Evolutionary conservation across 768 basidiomycete genomes (phyloP).

Genomic region (Leccinum uliginosum): DNA sequence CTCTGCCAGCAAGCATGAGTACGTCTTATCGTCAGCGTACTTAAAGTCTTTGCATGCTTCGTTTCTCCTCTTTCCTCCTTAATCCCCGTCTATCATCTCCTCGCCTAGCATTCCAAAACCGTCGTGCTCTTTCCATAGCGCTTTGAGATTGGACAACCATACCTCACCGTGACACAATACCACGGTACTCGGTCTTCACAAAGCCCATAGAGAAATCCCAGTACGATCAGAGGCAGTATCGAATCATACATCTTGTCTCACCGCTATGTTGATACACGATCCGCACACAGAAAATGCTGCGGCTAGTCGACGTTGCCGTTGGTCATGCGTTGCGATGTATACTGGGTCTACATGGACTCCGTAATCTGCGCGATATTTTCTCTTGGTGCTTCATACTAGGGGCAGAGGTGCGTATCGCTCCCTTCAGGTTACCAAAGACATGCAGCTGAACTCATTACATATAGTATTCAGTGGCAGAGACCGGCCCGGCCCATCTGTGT

Average conservation of each 20-base stretch:
- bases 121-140: slow-evolving; percentile 22
- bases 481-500: too few relatives aligned
- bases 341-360: too few relatives aligned
- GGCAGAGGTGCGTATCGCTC: too few relatives aligned
- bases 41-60: slow-evolving; percentile 4
- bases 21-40: not conserved
- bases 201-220: slow-evolving; percentile 64
- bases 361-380: too few relatives aligned
- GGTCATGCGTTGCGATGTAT: slow-evolving; percentile 49
- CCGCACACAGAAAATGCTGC: slow-evolving; percentile 88
- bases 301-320: slow-evolving; percentile 92
- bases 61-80: slow-evolving; percentile 12
- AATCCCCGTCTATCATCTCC: not conserved
- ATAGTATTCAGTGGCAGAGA: too few relatives aligned
- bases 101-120: not conserved
- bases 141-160: slow-evolving; percentile 19
- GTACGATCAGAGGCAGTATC: slow-evolving; percentile 77
- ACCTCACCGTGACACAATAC: slow-evolving; percentile 22
- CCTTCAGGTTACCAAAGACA: too few relatives aligned
- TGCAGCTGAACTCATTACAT: too few relatives aligned
- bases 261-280: slow-evolving; percentile 81
- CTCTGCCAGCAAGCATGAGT: not conserved
- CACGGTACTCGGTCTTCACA: slow-evolving; percentile 52
- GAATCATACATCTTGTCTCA: slow-evolving; percentile 80
- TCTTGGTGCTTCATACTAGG: too few relatives aligned